These are phyloP conservation scores for Phytophthora vignae DNA, from an alignment of 352 stramenopile species.

Conservation along the genomic window DNA sequence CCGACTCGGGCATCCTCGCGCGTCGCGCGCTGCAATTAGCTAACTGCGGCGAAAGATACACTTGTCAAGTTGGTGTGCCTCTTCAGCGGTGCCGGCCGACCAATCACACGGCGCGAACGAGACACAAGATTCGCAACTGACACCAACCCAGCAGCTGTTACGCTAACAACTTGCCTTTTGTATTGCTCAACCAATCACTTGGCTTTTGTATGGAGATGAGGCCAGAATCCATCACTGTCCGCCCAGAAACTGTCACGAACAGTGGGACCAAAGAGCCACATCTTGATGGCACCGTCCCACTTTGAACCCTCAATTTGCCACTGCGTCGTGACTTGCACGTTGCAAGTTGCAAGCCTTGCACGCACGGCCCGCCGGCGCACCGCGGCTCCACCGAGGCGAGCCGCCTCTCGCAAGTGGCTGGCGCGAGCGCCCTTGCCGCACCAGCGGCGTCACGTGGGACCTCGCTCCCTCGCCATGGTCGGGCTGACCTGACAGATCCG, in stretches of 20 bases:
- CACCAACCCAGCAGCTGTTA: slow-evolving; percentile 21
- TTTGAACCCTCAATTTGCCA: slow-evolving; percentile 5
- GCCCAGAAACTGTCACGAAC: slow-evolving; percentile 40
- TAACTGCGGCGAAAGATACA: slow-evolving; percentile 1
- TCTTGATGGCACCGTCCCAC: slow-evolving; percentile 26
- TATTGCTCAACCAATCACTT: not conserved
- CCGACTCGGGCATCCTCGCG: too few relatives aligned
- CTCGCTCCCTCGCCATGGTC: not conserved
- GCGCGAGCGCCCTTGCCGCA: not conserved
- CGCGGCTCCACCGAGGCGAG: too few relatives aligned
- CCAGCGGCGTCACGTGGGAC: slow-evolving; percentile 29
- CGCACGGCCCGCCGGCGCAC: too few relatives aligned
- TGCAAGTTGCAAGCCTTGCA: too few relatives aligned
- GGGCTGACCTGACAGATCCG: slow-evolving; percentile 23
- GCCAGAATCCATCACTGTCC: slow-evolving; percentile 35
- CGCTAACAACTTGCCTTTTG: not conserved
- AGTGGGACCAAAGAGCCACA: slow-evolving; percentile 24
- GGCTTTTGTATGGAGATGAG: slow-evolving; percentile 12
- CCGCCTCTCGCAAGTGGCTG: too few relatives aligned
- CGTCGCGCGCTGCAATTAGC: slow-evolving; percentile 10
- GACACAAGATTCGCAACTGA: slow-evolving; percentile 7
- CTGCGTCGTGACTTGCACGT: slow-evolving; percentile 11
- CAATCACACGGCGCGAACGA: slow-evolving; percentile 1
- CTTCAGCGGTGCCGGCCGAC: too few relatives aligned
- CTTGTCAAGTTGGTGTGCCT: not conserved